Evolutionary conservation across 2,329 filamentous ascomycete species (phyloP).

Genomic region (Xylaria sp.): DNA sequence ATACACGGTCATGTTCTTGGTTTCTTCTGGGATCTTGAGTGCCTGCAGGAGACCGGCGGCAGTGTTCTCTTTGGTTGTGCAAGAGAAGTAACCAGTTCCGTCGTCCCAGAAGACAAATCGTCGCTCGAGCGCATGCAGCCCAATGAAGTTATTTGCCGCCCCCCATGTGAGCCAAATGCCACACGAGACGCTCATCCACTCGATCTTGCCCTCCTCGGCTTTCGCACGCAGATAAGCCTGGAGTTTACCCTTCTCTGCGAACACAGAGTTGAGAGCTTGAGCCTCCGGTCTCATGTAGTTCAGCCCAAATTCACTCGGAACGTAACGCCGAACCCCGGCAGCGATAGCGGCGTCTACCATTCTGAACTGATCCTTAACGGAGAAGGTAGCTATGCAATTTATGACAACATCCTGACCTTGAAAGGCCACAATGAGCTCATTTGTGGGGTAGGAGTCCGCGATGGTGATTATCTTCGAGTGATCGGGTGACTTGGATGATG

Average conservation of each 20-base stretch:
- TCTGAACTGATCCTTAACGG: conserved; percentile 55
- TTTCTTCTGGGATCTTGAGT: conserved; percentile 47
- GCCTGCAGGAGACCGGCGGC: conserved; percentile 46
- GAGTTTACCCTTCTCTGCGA: conserved; percentile 46
- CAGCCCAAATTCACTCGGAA: conserved; percentile 63
- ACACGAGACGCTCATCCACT: conserved; percentile 48
- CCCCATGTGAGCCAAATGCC: conserved; percentile 49
- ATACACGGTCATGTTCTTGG: conserved; percentile 49
- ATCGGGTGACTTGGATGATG: conserved; percentile 43
- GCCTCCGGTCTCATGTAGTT: conserved; percentile 49
- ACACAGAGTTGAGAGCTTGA: conserved; percentile 43
- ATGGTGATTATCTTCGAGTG: conserved; percentile 43
- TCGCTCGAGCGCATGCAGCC: conserved; percentile 39
- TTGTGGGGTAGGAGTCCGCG: conserved; percentile 45
- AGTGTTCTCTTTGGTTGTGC: conserved; percentile 51
- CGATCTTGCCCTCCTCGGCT: conserved; percentile 43
- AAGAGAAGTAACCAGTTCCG: conserved; percentile 50
- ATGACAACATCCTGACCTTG: conserved; percentile 50
- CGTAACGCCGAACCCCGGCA: conserved; percentile 65
- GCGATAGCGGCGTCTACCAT: conserved; percentile 65
- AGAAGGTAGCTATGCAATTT: conserved; percentile 54
- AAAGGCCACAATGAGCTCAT: conserved; percentile 43
- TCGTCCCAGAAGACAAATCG: conserved; percentile 49
- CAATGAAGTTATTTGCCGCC: conserved; percentile 45
- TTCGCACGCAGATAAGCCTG: conserved; percentile 45